Evolutionary conservation across 495 filamentous ascomycete species (phyloP), one percentile per base, ranked within the genome.

Genomic region (Podospora conica): DNA sequence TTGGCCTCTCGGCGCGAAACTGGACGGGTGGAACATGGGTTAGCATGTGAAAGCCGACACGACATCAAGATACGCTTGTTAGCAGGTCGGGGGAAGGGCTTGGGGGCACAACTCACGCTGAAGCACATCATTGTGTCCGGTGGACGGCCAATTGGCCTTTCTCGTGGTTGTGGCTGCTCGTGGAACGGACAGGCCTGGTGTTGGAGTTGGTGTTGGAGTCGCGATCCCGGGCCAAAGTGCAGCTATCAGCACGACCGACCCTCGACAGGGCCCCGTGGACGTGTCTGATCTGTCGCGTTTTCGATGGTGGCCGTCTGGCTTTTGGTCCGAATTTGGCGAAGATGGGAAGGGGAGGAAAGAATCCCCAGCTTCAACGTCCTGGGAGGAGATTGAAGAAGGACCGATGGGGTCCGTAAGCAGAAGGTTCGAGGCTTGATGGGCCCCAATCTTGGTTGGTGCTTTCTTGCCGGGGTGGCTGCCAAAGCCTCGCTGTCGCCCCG

Each of bases 101-200:
- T 55, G 29, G 48, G 12, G 53, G 3, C 40, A 28, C 18, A 25
- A 55, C 69, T 54, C 48, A 73, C 71, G 57, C 58, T 68, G 24
- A 73, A 40, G 66, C 69, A 71, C 65, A 64, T 55, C 69, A 68
- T 73, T 31, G 10, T 66, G 63, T 10, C 40, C 40, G 22, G 12
- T 11, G 9, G 20, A 55, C 20, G 25, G 62, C 59, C 64, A 61
- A 66, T 70, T 66, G 65, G 58, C 65, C 60, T 48, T n/a, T 57
- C 57, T 61, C 40, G 31, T 53, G 53, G 23, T 58, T 12, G 18
- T 18, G 24, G 61, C 25, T 33, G 23, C 40, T 63, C 4, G 61
- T n/a, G 61, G 21, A 3, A 63, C 63, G 63, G 29, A 25, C 54
- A 58, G 25, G 22, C 15, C 53, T 63, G 40, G n/a, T n/a, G 40